phyloP scores from a whole-genome alignment of 352 stramenopile species.

The Globisporangium splendens region DNA sequence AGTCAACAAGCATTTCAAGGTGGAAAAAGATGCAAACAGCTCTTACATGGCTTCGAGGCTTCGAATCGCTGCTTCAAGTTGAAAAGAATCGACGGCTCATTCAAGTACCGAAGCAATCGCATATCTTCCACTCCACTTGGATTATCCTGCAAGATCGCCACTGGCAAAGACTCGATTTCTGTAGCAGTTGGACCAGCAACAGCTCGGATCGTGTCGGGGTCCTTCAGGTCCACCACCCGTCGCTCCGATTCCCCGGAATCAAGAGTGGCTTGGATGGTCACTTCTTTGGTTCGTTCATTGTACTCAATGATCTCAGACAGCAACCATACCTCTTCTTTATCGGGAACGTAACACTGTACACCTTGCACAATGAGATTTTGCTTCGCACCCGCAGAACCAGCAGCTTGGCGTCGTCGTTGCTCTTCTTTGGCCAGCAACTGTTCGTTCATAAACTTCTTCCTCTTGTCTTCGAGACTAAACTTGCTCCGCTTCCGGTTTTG shows the following conservation, averaged over 20 bases:
- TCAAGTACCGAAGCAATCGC: constrained; percentile 85
- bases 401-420: constrained; percentile 55
- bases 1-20: not conserved
- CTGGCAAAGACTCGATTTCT: constrained; percentile 77
- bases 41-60: constrained; percentile 86
- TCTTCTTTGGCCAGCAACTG: constrained; percentile 82
- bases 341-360: constrained; percentile 88
- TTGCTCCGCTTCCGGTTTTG: constrained; percentile 33
- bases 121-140: constrained; percentile 82
- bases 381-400: constrained; percentile 55
- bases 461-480: constrained; percentile 84
- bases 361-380: constrained; percentile 84
- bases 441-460: constrained; percentile 79
- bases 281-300: constrained; percentile 77
- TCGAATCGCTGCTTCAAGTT: constrained; percentile 91
- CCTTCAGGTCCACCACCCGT: constrained; percentile 77
- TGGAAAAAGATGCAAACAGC: not conserved
- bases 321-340: constrained; percentile 85
- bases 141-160: constrained; percentile 81
- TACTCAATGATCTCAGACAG: constrained; percentile 81
- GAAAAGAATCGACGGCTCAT: constrained; percentile 92
- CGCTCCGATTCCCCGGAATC: constrained; percentile 60
- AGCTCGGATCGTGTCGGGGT: constrained; percentile 80
- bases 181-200: constrained; percentile 71
- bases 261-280: constrained; percentile 72